phyloP scores from a whole-genome alignment of 345 rosid genomes.

The Trapa incisa region DNA sequence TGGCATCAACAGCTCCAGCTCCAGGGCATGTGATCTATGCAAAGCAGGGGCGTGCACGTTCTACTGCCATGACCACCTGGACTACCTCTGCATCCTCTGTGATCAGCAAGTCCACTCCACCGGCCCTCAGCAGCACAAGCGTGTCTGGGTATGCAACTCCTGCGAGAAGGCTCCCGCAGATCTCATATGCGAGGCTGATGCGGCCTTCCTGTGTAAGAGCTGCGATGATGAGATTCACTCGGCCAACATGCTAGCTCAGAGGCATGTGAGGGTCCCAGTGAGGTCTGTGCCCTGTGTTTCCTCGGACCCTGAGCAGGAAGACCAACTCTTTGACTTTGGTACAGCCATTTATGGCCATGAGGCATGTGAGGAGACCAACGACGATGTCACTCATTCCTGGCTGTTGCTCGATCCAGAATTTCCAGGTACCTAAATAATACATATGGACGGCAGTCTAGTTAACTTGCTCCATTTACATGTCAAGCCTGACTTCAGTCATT shows the following conservation, averaged over 20 bases:
- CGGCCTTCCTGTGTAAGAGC: slow-evolving; percentile 18
- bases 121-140: slow-evolving; percentile 15
- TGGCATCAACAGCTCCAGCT: neutral
- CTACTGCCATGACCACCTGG: slow-evolving; percentile 20
- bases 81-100: slow-evolving; percentile 20
- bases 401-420: slow-evolving; percentile 17
- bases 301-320: slow-evolving; percentile 3
- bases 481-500: neutral
- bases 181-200: slow-evolving; percentile 26
- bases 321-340: neutral
- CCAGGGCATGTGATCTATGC: slow-evolving; percentile 15
- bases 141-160: slow-evolving; percentile 17
- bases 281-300: slow-evolving; percentile 5
- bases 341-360: neutral
- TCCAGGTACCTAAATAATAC: neutral
- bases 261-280: slow-evolving; percentile 15
- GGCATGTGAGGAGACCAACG: slow-evolving; percentile 2
- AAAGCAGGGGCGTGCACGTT: slow-evolving; percentile 17
- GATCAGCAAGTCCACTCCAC: slow-evolving; percentile 15
- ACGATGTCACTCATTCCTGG: slow-evolving; percentile 22
- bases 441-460: neutral
- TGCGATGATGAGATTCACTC: slow-evolving; percentile 23
- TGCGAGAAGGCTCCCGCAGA: slow-evolving; percentile 23
- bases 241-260: slow-evolving; percentile 12
- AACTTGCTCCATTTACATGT: neutral